Base-by-base conservation (phyloP, 495 filamentous ascomycete genomes). In the Talaromyces wortmannii region DNA sequence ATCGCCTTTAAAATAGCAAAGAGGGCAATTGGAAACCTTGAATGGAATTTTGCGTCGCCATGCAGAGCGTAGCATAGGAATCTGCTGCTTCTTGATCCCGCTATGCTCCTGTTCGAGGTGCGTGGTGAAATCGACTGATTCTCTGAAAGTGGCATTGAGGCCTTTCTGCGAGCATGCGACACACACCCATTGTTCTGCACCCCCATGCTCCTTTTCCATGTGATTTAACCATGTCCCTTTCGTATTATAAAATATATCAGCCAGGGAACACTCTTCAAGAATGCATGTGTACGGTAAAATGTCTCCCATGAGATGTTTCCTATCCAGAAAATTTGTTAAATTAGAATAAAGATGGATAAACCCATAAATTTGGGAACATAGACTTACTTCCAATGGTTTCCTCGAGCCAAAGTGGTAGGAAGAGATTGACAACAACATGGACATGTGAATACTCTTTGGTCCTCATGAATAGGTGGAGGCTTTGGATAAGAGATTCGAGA, bases 221-320 rank as follows among this genome's bases (percentile, higher is more conserved):
- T 59, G 57, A 3, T 4, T 11, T 31, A 45, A 10, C 57, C 57
- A 59, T 12, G n/a, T 10, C 11, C 51, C 42, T 44, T 47, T 45
- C 12, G 32, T 46, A 1, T 6, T 42, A 23, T 50, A 55, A 29
- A 55, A 30, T 10, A 12, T 33, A 6, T 51, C 52, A 7, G 52
- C 47, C 1, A 36, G 11, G 17, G 51, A 45, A 16, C 57, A 59
- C 12, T 40, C 57, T 6, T 45, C 31, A 5, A 59, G 36, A 36
- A 59, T 44, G 31, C 57, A 59, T 12, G 57, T 59, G 36, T 55
- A 59, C 5, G 57, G 57, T 30, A 50, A 10, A 40, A 59, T 23
- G 13, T 59, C 57, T 18, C 6, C 29, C 15, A 43, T 13, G 3
- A 59, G 32, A 43, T 59, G 57, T 31, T 55, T 59, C 18, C 52